Base-by-base conservation (phyloP, 2,329 filamentous ascomycete species). In the Fusarium protoensiforme region DNA sequence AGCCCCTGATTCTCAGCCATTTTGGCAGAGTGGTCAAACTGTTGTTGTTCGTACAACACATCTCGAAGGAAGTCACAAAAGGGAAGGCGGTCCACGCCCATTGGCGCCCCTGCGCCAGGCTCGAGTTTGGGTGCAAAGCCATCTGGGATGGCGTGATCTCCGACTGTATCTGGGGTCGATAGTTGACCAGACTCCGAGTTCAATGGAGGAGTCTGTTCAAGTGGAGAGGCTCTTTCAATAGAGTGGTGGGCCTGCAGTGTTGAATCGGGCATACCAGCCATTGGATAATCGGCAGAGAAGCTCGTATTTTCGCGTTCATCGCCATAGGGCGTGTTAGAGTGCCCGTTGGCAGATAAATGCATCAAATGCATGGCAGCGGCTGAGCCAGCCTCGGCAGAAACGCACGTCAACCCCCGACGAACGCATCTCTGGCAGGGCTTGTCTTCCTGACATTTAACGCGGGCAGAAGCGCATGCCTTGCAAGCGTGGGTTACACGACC, bases 401-500 rank as follows among this genome's bases (percentile, higher is more conserved):
- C 84, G 78, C 87, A 89, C 16, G 73, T 77, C 61, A 89, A 70
- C 48, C 85, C 84, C 31, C 87, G 84, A 62, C 81, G 84, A 59
- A 84, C 80, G 71, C 87, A 89, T 33, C 87, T 84, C 20, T 84
- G 83, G 75, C 87, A 89, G 35, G 87, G 87, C 78, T 89, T 89
- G 24, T 81, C 76, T 65, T 89, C 87, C 68, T 88, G 87, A 68
- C 87, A 89, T 72, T 89, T 89, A 51, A 89, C 86, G 22, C 87
- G 82, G 13, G 87, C 87, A 20, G 83, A 78, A 5, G 87, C 87
- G 70, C 87, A 89, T 11, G 85, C 80, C 27, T 84, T 83, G 71
- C 87, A 89, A 16, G 87, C 87, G 71, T 88, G 86, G 11, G 84
- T 86, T 13, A 89, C 87, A 14, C 87, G 85, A 22, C 85, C 84